Conservation (phyloP, 352 stramenopile species). For the Peronospora destructor region DNA sequence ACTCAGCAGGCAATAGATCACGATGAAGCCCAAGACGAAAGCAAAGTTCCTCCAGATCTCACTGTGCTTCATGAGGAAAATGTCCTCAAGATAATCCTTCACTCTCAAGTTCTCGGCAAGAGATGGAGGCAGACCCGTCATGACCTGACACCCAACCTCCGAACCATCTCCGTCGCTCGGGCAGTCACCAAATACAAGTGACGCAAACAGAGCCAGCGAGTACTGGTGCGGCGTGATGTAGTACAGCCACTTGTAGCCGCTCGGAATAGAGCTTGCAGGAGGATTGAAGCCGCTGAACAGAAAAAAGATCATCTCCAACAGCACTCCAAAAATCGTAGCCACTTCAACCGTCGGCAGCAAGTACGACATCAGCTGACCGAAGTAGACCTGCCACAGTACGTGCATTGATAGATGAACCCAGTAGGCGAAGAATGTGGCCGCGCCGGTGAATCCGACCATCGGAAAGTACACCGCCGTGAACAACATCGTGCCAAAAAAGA, state of each 20-base stretch:
- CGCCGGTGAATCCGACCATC: constrained; percentile 43
- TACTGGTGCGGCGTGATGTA: too few relatives aligned
- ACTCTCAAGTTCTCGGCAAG: constrained; percentile 15
- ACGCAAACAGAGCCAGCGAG: background rate
- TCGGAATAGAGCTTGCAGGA: constrained; percentile 9
- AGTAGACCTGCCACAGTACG: constrained; percentile 44
- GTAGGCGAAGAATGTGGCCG: constrained; percentile 41
- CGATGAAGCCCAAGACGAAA: constrained; percentile 13
- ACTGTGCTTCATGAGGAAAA: constrained; percentile 27
- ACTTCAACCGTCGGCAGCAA: constrained; percentile 36
- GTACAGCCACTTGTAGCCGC: background rate
- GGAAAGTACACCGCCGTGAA: constrained; percentile 38
- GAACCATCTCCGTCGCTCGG: constrained; percentile 3
- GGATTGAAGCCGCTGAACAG: constrained; percentile 54
- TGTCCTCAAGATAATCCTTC: constrained; percentile 21
- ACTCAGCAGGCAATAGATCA: constrained; percentile 17
- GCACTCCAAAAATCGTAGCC: constrained; percentile 28
- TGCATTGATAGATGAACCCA: constrained; percentile 45
- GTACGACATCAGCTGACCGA: constrained; percentile 42
- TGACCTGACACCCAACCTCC: constrained; percentile 19
- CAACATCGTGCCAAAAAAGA: constrained; percentile 30
- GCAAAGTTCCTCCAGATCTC: constrained; percentile 4
- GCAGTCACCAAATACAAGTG: constrained; percentile 2
- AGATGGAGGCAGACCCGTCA: constrained; percentile 21
- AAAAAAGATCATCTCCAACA: constrained; percentile 47